Percentiles rank a stretch among this genome's conserved stretches.
Evolutionary conservation across 78 protist genomes (phyloP).

Genomic region (Dictyostelium intermedium): DNA sequence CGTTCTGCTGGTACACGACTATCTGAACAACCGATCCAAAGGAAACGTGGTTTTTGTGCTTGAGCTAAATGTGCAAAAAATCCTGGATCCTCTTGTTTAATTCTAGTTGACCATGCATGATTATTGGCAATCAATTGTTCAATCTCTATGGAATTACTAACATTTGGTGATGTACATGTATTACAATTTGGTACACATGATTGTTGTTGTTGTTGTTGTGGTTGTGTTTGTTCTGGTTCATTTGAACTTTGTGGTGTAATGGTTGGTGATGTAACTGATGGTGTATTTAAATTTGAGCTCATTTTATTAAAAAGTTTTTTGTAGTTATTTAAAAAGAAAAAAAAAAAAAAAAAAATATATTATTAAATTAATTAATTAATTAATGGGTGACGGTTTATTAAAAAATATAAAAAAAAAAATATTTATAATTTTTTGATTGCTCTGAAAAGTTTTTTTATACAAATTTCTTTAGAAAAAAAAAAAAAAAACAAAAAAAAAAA

Average conservation of each 20-base stretch:
- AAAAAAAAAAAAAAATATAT: too few species aligned
- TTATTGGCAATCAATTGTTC: constrained; percentile 67
- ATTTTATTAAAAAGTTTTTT: too few species aligned
- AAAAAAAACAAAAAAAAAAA: too few species aligned
- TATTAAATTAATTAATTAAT: too few species aligned
- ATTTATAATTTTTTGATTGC: not conserved
- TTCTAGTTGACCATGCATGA: constrained; percentile 72
- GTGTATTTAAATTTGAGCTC: not conserved
- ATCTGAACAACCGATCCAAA: constrained; percentile 96
- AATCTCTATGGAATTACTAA: not conserved
- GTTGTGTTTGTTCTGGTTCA: not conserved
- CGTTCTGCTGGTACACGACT: constrained; percentile 93
- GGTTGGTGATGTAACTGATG: not conserved
- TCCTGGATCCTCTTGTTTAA: constrained; percentile 79
- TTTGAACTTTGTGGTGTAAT: not conserved
- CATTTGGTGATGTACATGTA: not conserved
- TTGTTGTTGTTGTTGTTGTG: not conserved
- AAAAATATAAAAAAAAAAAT: too few species aligned
- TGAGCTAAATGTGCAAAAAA: constrained; percentile 62
- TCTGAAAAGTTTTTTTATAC: too few species aligned
- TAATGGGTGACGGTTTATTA: not conserved
- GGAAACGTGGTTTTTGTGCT: constrained; percentile 84
- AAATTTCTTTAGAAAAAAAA: too few species aligned
- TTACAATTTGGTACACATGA: not conserved
- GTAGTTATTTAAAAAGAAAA: not conserved